Percentiles rank a stretch among this genome's conserved stretches.
Evolutionary conservation across 2,329 filamentous ascomycete species (phyloP).

Genomic region (Alternaria arbusti): DNA sequence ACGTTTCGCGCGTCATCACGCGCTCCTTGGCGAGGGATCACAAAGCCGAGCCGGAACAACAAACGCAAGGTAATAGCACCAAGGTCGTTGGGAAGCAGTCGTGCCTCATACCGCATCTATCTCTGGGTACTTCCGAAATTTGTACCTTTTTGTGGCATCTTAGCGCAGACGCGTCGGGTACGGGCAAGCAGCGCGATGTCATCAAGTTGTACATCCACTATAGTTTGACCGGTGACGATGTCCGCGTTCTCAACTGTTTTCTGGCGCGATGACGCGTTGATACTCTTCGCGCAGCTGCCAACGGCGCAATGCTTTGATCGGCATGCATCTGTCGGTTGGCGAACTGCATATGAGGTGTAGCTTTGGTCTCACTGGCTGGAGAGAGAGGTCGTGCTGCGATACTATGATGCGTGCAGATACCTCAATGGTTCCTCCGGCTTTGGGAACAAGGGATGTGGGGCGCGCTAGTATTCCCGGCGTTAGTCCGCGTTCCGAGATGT

Average conservation of each 20-base stretch:
- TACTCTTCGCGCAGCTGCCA: not conserved
- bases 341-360: not conserved
- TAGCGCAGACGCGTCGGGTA: not conserved
- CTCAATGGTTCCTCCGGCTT: not conserved
- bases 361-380: not conserved
- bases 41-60: not conserved
- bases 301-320: not conserved
- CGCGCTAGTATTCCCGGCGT: slow-evolving; percentile 3
- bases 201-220: not conserved
- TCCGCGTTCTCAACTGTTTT: not conserved
- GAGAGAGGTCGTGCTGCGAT: not conserved
- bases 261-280: not conserved
- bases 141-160: not conserved
- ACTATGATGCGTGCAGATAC: not conserved
- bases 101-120: not conserved
- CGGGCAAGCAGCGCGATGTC: not conserved
- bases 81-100: not conserved
- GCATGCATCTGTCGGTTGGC: not conserved
- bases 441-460: not conserved
- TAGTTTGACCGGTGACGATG: not conserved
- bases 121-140: not conserved
- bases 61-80: not conserved
- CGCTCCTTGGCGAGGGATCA: not conserved
- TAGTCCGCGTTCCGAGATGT: not conserved
- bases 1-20: slow-evolving; percentile 3